A percentile compares a stretch with the other conserved stretches of the same genome.
These are phyloP conservation scores for Chenopodium formosanum DNA, from an alignment of 148 eudicot species.

Conservation along the genomic window DNA sequence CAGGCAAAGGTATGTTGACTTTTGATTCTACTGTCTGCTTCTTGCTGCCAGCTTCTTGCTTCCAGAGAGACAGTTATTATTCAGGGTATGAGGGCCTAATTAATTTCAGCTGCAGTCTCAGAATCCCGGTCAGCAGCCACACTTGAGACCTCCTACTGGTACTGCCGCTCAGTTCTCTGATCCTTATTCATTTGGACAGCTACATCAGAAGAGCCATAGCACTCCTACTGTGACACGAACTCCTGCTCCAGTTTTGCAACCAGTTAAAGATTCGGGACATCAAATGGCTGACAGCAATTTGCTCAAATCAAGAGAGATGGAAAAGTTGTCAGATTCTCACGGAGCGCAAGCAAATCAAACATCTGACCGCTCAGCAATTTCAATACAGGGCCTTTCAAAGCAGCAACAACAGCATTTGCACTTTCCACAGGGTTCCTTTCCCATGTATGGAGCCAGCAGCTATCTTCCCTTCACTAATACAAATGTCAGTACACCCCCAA, in stretches of 20 bases:
- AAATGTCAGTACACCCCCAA: slow-evolving; percentile 43
- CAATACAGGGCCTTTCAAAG: slow-evolving; percentile 63
- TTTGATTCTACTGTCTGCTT: slow-evolving; percentile 8
- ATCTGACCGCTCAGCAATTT: slow-evolving; percentile 39
- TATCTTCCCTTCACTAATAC: slow-evolving; percentile 46
- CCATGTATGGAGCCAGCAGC: slow-evolving; percentile 57
- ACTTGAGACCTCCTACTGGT: slow-evolving; percentile 36
- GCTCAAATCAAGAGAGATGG: slow-evolving; percentile 41
- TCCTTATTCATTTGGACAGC: slow-evolving; percentile 42
- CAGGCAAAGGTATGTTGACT: slow-evolving; percentile 58
- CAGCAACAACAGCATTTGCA: slow-evolving; percentile 75
- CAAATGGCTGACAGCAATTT: slow-evolving; percentile 39
- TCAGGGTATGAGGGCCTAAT: slow-evolving; percentile 41
- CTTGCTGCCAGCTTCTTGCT: not conserved
- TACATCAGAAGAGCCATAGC: slow-evolving; percentile 34
- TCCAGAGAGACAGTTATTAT: slow-evolving; percentile 11
- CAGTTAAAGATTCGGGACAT: slow-evolving; percentile 37
- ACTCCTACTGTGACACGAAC: slow-evolving; percentile 27
- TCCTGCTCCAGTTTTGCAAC: slow-evolving; percentile 32
- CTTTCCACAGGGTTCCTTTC: slow-evolving; percentile 62
- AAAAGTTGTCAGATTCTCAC: slow-evolving; percentile 43
- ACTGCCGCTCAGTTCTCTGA: slow-evolving; percentile 37
- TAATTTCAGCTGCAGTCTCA: slow-evolving; percentile 44
- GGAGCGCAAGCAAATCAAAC: slow-evolving; percentile 53
- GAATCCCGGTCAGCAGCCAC: slow-evolving; percentile 43